These are phyloP conservation scores for Diplodia corticola DNA, from an alignment of 2,329 filamentous ascomycete genomes.

Conservation along the genomic window DNA sequence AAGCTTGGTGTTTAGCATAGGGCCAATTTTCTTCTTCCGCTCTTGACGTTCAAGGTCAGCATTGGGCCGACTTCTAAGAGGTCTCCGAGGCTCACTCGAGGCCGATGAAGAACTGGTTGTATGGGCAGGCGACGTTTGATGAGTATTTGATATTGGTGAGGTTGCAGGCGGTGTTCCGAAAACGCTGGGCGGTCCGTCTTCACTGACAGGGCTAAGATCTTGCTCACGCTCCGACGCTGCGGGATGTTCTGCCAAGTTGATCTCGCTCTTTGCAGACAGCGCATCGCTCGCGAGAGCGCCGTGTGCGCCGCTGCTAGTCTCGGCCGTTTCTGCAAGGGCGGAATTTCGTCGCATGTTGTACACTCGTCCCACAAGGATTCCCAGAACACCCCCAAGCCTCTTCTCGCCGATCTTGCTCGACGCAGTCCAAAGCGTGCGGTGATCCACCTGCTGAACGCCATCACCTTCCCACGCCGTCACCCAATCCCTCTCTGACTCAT, in stretches of 20 bases:
- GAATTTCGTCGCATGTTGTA: constrained; percentile 56
- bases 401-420: constrained; percentile 58
- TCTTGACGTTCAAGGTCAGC: constrained; percentile 16
- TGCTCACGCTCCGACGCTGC: constrained; percentile 11
- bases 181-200: neutral
- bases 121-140: neutral
- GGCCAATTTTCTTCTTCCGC: constrained; percentile 30
- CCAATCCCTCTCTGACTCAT: constrained; percentile 57
- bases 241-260: constrained; percentile 17
- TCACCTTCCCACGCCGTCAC: constrained; percentile 63
- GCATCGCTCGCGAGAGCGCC: neutral
- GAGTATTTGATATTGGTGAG: neutral
- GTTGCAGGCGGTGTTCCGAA: neutral
- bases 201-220: neutral
- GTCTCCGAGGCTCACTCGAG: constrained; percentile 12
- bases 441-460: constrained; percentile 64
- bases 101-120: neutral
- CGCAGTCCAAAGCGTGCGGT: constrained; percentile 57
- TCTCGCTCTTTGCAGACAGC: constrained; percentile 18
- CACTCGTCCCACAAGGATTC: constrained; percentile 66
- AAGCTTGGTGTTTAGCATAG: constrained; percentile 58
- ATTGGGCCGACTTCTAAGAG: constrained; percentile 3
- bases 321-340: constrained; percentile 24
- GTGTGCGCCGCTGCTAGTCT: neutral
- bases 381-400: constrained; percentile 67